Conservation (phyloP, 116 monocot species). For the Zostera marina region DNA sequence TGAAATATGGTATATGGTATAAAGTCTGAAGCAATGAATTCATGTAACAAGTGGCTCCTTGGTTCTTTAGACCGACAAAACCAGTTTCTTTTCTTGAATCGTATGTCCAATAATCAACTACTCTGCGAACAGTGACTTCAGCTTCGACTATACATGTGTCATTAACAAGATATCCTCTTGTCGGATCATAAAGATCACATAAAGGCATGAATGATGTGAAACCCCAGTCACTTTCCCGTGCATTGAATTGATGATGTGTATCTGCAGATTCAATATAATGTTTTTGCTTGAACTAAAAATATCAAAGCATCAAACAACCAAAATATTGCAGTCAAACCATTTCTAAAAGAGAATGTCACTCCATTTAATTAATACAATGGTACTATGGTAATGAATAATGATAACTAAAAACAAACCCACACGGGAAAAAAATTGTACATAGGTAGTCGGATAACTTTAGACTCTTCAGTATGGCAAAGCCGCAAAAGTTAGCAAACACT, state of each 20-base stretch:
- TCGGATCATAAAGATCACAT: constrained; percentile 72
- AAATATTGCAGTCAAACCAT: background rate
- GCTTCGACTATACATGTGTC: constrained; percentile 77
- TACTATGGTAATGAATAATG: too few relatives aligned
- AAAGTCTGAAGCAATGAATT: constrained; percentile 91
- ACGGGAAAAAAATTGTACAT: too few relatives aligned
- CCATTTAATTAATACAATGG: too few relatives aligned
- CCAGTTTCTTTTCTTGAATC: constrained; percentile 96
- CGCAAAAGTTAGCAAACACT: too few relatives aligned
- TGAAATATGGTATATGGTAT: constrained; percentile 81
- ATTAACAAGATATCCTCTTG: constrained; percentile 74
- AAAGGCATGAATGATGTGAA: constrained; percentile 97
- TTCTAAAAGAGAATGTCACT: background rate
- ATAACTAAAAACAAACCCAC: background rate
- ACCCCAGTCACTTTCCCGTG: constrained; percentile 92
- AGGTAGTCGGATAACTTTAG: too few relatives aligned
- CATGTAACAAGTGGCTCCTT: constrained; percentile 98
- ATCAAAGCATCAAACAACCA: background rate
- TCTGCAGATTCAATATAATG: constrained; percentile 25
- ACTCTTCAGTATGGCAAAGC: too few relatives aligned
- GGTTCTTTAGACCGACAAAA: constrained; percentile 93
- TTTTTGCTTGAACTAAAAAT: background rate
- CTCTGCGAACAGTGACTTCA: constrained; percentile 68
- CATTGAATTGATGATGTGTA: constrained; percentile 81
- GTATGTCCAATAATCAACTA: constrained; percentile 80